A percentile compares a stretch with the other conserved stretches of the same genome.
phyloP scores from a whole-genome alignment of 225 moss, liverwort and hornwort species.

The Lunularia cruciata region DNA sequence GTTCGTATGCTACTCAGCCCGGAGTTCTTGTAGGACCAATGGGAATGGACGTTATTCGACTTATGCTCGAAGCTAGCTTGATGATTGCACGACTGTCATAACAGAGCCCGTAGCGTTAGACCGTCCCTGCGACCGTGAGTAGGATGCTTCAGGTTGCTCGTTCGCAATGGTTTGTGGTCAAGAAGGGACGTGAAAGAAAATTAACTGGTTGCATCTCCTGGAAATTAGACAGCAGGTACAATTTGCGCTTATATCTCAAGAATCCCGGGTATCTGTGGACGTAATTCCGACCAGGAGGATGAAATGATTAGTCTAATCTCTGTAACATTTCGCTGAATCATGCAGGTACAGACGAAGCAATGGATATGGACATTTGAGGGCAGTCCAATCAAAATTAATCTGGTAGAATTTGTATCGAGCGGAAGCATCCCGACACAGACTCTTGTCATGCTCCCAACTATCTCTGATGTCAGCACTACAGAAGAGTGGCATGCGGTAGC shows the following conservation, averaged over 20 bases:
- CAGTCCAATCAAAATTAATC: conserved; percentile 57
- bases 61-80: too few relatives aligned
- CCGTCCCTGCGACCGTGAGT: too few relatives aligned
- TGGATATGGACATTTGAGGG: conserved; percentile 78
- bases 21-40: too few relatives aligned
- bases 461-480: conserved; percentile 93
- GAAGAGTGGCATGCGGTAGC: conserved; percentile 89
- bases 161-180: background rate
- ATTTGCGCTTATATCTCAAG: background rate
- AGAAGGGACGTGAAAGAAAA: too few relatives aligned
- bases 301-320: too few relatives aligned
- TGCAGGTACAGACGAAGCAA: conserved; percentile 61
- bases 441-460: conserved; percentile 67
- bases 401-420: conserved; percentile 53
- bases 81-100: too few relatives aligned
- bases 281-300: background rate
- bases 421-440: conserved; percentile 40
- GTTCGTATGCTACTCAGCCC: too few relatives aligned
- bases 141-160: background rate
- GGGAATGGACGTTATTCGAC: too few relatives aligned
- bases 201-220: background rate
- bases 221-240: background rate
- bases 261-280: background rate
- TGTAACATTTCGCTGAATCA: background rate
- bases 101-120: too few relatives aligned